Conservation (phyloP, 2,329 filamentous ascomycete genomes). For the Fusarium papillatum region DNA sequence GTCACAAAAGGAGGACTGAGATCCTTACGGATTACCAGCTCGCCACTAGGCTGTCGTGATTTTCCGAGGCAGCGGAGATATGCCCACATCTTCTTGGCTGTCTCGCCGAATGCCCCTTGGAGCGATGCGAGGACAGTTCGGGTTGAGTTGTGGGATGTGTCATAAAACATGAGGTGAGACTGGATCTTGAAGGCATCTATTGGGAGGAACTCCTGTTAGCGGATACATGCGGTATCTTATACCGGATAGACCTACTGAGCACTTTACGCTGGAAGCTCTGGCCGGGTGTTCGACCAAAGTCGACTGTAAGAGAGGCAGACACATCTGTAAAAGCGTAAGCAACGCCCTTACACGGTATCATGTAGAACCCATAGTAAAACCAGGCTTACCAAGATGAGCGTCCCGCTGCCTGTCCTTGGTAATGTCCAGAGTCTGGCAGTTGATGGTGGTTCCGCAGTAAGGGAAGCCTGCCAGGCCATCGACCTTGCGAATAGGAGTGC, state of each 20-base stretch:
- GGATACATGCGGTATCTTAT: no score
- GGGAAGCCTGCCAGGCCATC: constrained; percentile 71
- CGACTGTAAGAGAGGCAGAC: constrained; percentile 83
- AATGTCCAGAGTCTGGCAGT: constrained; percentile 82
- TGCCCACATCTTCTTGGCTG: constrained; percentile 81
- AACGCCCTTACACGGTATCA: background rate
- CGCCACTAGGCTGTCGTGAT: constrained; percentile 66
- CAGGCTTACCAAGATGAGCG: constrained; percentile 62
- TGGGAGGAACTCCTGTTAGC: background rate
- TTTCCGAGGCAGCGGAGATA: constrained; percentile 71
- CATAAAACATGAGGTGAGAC: constrained; percentile 86
- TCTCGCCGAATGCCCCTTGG: constrained; percentile 80
- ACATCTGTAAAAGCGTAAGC: constrained; percentile 51
- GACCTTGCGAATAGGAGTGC: constrained; percentile 63
- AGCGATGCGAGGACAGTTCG: constrained; percentile 81
- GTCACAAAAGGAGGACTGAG: accelerated
- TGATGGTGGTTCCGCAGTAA: constrained; percentile 87
- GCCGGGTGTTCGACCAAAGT: constrained; percentile 79
- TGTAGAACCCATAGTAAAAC: background rate
- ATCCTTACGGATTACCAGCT: constrained; percentile 74
- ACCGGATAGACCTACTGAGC: constrained; percentile 64
- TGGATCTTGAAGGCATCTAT: constrained; percentile 83
- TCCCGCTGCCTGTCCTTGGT: constrained; percentile 73
- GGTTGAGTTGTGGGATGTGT: constrained; percentile 81
- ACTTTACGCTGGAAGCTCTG: constrained; percentile 85